Base-by-base conservation (phyloP, 2,329 filamentous ascomycete genomes). In the Metarhizium rileyi region DNA sequence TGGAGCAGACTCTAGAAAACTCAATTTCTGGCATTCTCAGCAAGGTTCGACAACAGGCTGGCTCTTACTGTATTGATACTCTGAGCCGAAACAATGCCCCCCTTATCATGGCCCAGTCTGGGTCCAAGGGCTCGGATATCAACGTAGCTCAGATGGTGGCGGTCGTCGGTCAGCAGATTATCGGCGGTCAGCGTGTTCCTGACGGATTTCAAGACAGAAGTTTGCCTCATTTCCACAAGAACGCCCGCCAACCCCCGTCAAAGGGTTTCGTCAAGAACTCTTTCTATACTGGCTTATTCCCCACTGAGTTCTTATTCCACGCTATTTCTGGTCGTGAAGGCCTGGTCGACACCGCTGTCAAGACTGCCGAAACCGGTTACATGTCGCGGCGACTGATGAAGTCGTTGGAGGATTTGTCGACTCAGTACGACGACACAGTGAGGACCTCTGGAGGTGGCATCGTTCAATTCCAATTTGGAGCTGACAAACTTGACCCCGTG, bases 81-180 rank as follows among this genome's bases (percentile, higher is more conserved):
- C 75, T 98, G 33, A 96, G 89, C 70, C 85, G 82, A 55, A 90
- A 90, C 71, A 98, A 98, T 59, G 84, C 93, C 0, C 90, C 93
- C 5, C 75, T 97, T 55, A 85, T 95, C 70, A 98, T 98, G 93
- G 93, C 93, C 53, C 93, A 88, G 54, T 97, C 89, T 12, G 93
- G 93, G 45, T 97, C 91, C 48, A 98, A 98, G 68, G 93, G 93
- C 64, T 95, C 90, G 5, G 86, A 88, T 59, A 94, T 98, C 74
- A 98, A 98, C 74, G 93, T 98, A 30, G 93, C 93, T 8, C 93
- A 98, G 72, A 98, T 98, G 93, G 87, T 97, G 64, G 91, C 93
- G 50, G 83, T 90, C 52, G 93, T 98, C 63, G 93, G 93, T 46
- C 93, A 98, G 69, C 93, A 98, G 60, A 96, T 97, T 79, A 97